Conservation (phyloP, 2,329 filamentous ascomycete genomes). For the Aspergillus alliaceus region DNA sequence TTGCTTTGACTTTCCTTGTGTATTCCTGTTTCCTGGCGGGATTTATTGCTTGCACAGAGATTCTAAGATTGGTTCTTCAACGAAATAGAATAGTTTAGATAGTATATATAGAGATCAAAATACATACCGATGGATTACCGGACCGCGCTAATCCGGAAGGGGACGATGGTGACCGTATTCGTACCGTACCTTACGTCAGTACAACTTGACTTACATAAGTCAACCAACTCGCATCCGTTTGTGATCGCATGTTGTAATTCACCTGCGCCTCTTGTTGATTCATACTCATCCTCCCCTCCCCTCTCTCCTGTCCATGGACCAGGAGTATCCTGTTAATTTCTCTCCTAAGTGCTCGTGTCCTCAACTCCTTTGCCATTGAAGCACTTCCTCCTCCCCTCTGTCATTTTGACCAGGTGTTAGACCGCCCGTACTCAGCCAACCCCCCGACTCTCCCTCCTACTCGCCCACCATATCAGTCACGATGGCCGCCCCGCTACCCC, state of each 20-base stretch:
- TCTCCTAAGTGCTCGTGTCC: background rate
- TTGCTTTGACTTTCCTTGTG: background rate
- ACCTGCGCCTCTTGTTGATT: background rate
- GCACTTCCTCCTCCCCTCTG: slow-evolving; percentile 6
- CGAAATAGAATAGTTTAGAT: background rate
- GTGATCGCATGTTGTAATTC: background rate
- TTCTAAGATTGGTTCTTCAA: background rate
- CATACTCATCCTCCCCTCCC: slow-evolving; percentile 12
- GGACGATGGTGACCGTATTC: too few relatives aligned
- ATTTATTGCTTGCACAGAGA: background rate
- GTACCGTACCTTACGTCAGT: background rate
- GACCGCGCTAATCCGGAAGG: background rate
- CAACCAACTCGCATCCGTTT: background rate
- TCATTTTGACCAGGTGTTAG: slow-evolving; percentile 24
- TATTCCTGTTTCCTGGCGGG: background rate
- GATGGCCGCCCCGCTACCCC: slow-evolving; percentile 57
- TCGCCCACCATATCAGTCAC: slow-evolving; percentile 28
- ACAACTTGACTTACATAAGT: background rate
- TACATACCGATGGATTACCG: background rate
- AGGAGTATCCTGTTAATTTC: slow-evolving; percentile 19
- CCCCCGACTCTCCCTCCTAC: slow-evolving; percentile 16
- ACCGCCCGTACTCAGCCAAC: slow-evolving; percentile 24
- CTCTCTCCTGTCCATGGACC: slow-evolving; percentile 28
- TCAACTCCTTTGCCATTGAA: slow-evolving; percentile 13
- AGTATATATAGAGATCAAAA: background rate